A percentile compares a stretch with the other conserved stretches of the same genome.
Evolutionary conservation across 2,329 filamentous ascomycete species (phyloP).

Genomic region (Penicillium sp.): DNA sequence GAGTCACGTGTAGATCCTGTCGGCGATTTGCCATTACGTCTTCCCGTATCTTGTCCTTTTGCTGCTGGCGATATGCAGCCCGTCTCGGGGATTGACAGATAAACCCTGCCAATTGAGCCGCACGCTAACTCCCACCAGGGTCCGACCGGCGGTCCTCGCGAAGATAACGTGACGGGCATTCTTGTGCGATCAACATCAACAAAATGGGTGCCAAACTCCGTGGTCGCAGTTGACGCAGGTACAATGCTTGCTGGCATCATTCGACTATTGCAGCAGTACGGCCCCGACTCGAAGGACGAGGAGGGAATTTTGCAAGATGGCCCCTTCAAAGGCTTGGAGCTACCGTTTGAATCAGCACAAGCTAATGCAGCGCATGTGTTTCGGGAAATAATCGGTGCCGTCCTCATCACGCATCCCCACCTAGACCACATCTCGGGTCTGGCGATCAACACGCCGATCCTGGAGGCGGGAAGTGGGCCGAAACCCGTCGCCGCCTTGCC

Average conservation of each 20-base stretch:
- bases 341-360: constrained; percentile 64
- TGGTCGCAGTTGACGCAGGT: constrained; percentile 91
- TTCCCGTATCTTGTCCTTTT: background rate
- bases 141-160: constrained; percentile 81
- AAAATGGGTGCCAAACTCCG: constrained; percentile 76
- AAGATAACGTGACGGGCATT: constrained; percentile 86
- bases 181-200: constrained; percentile 78
- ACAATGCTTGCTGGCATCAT: constrained; percentile 83
- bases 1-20: constrained; percentile 5
- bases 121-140: constrained; percentile 58
- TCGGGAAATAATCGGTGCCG: constrained; percentile 76
- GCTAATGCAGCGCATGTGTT: constrained; percentile 82
- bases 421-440: constrained; percentile 91
- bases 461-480: constrained; percentile 71
- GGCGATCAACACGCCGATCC: constrained; percentile 86
- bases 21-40: background rate
- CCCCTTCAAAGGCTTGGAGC: constrained; percentile 74
- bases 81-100: constrained; percentile 19
- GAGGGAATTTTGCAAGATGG: constrained; percentile 50
- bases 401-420: constrained; percentile 95
- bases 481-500: constrained; percentile 86
- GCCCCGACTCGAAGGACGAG: constrained; percentile 25
- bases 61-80: background rate
- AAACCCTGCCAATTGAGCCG: constrained; percentile 1
- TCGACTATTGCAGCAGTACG: constrained; percentile 63